Evolutionary conservation across 2,329 filamentous ascomycete genomes (phyloP), one percentile per base, ranked within the genome.

Genomic region (Zymoseptoria brevis): DNA sequence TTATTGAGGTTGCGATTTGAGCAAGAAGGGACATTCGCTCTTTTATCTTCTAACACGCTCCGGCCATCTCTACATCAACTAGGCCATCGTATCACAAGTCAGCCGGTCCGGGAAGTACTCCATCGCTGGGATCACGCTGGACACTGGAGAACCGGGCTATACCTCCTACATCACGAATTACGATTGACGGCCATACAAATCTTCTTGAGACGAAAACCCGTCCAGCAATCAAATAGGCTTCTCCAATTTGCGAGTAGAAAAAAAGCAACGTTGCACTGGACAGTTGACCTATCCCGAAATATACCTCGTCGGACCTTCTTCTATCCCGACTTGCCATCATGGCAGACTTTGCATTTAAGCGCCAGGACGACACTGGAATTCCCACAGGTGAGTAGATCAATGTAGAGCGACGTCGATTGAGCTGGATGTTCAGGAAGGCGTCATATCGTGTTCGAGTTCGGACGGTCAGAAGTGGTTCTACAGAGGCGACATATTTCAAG

Each of bases 271-370:
- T 30, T 35, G 4, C 19, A 22, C 53, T 45, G 52, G 8, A 2
- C 4, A 19, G 29, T 11, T 54, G 13, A 30, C 9, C 29, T 54
- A 16, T n/a, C 26, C 19, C 5, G 4, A 9, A n/a, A 3, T 19
- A 7, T 21, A 1, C 9, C 49, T 21, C n/a, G 26, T 51, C 9
- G 29, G 53, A 35, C 9, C 22, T 9, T 22, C 24, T 16, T 7
- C 13, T 19, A 19, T 19, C 41, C 24, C 53, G 29, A 58, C 19
- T 30, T 41, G n/a, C 45, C 55, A 60, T 8, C 57, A 72, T 72
- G 69, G 67, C 67, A 49, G 69, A 72, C 64, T 72, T 72, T 58
- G 70, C 70, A 19, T 72, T 72, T 64, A 70, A 66, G 19, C 61
- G 68, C 49, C 70, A 72, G 62, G 70, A 72, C 57, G 68, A 72